These are phyloP conservation scores for Tricholoma sp. DNA, from an alignment of 768 basidiomycete species.

Conservation along the genomic window DNA sequence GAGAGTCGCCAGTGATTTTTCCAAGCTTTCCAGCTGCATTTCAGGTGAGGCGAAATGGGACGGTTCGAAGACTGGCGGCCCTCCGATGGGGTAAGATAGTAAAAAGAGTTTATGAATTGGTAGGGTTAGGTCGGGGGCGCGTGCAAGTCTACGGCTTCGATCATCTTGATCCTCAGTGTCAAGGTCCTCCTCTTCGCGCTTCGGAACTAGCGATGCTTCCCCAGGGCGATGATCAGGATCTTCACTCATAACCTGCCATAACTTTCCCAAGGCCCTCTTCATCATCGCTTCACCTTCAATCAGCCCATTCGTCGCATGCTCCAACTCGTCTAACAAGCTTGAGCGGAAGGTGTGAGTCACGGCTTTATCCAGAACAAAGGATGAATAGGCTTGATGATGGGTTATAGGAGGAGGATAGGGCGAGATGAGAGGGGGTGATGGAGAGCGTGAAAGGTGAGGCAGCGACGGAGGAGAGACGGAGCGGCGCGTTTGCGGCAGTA, in stretches of 20 bases:
- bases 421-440: constrained; percentile 70
- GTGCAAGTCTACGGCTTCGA: constrained; percentile 38
- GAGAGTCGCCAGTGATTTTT: constrained; percentile 67
- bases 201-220: constrained; percentile 48
- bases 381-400: constrained; percentile 72
- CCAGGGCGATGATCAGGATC: constrained; percentile 42
- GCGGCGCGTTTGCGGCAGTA: constrained; percentile 57
- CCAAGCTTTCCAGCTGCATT: constrained; percentile 63
- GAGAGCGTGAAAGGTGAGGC: constrained; percentile 70
- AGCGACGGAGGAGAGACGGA: constrained; percentile 70
- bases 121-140: constrained; percentile 64
- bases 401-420: constrained; percentile 67
- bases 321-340: constrained; percentile 69
- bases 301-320: constrained; percentile 75
- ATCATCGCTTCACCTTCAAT: constrained; percentile 79
- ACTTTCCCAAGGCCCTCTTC: constrained; percentile 66
- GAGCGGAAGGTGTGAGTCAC: constrained; percentile 83
- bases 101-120: constrained; percentile 66
- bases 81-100: constrained; percentile 42
- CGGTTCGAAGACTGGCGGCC: constrained; percentile 45
- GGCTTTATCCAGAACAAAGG: constrained; percentile 82
- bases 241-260: constrained; percentile 80
- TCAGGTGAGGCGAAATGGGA: constrained; percentile 63
- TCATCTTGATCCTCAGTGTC: constrained; percentile 39
- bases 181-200: constrained; percentile 66